Evolutionary conservation across 495 filamentous ascomycete species (phyloP).

Genomic region (Astrothelium subdiscretum): DNA sequence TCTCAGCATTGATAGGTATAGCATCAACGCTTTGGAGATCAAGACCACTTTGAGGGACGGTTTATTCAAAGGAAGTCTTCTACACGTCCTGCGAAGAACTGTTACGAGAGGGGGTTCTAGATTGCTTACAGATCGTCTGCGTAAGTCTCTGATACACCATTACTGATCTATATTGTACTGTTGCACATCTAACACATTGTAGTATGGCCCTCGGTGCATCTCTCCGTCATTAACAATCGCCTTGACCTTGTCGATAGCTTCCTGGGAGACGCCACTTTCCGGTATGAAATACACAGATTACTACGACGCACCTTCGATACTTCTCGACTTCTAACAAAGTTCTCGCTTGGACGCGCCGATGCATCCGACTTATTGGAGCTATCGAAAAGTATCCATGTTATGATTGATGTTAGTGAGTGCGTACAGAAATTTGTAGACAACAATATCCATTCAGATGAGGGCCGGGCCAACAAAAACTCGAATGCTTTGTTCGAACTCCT

Average conservation of each 20-base stretch:
- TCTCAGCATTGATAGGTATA: constrained; percentile 87
- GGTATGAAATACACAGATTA: constrained; percentile 53
- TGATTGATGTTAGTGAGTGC: constrained; percentile 47
- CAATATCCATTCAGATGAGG: constrained; percentile 8
- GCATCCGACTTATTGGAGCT: constrained; percentile 83
- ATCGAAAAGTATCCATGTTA: constrained; percentile 68
- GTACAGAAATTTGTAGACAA: neutral
- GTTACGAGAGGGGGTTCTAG: constrained; percentile 83
- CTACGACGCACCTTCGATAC: constrained; percentile 73
- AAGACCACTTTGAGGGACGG: constrained; percentile 68
- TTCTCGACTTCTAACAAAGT: constrained; percentile 82
- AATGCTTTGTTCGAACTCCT: constrained; percentile 40
- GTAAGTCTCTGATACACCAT: constrained; percentile 31
- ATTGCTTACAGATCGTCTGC: constrained; percentile 70
- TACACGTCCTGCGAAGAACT: constrained; percentile 80
- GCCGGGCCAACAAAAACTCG: neutral
- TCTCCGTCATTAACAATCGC: constrained; percentile 64
- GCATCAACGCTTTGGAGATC: constrained; percentile 80
- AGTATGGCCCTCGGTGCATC: constrained; percentile 74
- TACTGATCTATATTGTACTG: constrained; percentile 6
- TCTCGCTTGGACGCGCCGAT: constrained; percentile 82
- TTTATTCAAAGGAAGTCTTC: constrained; percentile 63
- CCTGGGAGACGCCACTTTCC: constrained; percentile 46
- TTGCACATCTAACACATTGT: neutral
- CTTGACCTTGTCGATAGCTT: constrained; percentile 74